Base-by-base conservation (phyloP, 2,329 filamentous ascomycete genomes). In the Coleophoma eucalyptorum region DNA sequence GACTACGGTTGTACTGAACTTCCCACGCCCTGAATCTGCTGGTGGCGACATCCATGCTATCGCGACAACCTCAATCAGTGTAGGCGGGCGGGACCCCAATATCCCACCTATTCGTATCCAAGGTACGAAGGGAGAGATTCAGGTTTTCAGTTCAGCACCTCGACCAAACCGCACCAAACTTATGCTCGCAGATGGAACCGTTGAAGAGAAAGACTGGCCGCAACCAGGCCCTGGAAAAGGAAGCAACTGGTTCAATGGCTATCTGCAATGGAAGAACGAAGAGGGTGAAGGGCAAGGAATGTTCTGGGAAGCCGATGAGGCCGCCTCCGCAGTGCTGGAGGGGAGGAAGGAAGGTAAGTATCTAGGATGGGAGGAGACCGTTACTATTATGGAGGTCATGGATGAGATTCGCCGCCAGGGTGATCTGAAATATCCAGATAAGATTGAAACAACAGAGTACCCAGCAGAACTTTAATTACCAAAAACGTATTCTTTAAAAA, bases 221-320 rank as follows among this genome's bases (percentile, higher is more conserved):
- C 20, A 26, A 32, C 43, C 43, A 45, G 43, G 43, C 16, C 43
- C 43, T 43, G 64, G 67, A 50, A 63, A 63, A 3, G 55, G 47
- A 18, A 63, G 64, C 38, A 54, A 55, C 1, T 58, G 58, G 37
- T 57, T 52, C 15, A 51, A 55, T 46, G 54, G 57, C 31, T 42
- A 62, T 38, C 58, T 60, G 10, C 67, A 75, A 45, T 78, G 80
- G 48, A 77, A 5, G 15, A 7, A 49, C 21, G 26, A 3, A 26
- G 34, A 50, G 15, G 42, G 42, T 11, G 7, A 73, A 55, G 81
- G 80, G 1, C 77, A 80, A 43, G 82, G 81, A 1, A 84, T 85
- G 80, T 84, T 81, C 65, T 86, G 79, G 79, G 81, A 86, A 62
- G 83, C 83, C 3, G 83, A 85, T 62, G 83, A 84, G 67, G 79